phyloP scores from a whole-genome alignment of 306 rosid species.

The Prunus padus region DNA sequence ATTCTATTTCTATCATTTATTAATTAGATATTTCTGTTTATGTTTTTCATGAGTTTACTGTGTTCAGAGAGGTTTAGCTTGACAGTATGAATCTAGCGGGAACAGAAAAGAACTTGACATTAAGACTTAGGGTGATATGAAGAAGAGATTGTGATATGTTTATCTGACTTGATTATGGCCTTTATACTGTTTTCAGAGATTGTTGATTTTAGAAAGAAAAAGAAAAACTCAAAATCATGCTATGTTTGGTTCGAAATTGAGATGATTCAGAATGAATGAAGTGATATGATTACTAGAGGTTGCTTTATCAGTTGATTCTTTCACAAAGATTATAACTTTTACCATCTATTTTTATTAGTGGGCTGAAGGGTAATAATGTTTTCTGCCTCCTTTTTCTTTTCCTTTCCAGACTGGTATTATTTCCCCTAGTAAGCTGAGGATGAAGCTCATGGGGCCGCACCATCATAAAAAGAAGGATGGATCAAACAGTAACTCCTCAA shows the following conservation, averaged over 20 bases:
- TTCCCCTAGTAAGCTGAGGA: conserved; percentile 91
- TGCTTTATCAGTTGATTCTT: background rate
- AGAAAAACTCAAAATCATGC: background rate
- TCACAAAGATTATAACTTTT: conserved; percentile 4
- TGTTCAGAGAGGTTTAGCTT: background rate
- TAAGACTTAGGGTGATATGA: background rate
- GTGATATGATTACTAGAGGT: background rate
- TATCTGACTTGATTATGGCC: background rate
- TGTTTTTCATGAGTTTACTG: background rate
- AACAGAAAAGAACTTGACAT: background rate
- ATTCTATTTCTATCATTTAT: background rate
- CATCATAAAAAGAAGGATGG: conserved; percentile 68
- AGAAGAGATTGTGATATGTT: background rate
- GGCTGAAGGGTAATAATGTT: conserved; percentile 1
- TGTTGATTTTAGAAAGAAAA: background rate
- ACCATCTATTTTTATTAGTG: conserved; percentile 6
- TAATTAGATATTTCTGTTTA: background rate
- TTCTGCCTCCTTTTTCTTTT: background rate
- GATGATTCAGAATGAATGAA: conserved; percentile 19
- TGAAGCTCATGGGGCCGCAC: conserved; percentile 87
- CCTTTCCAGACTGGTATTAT: conserved; percentile 75
- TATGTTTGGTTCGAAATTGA: background rate
- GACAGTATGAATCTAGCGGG: background rate
- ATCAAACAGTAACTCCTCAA: conserved; percentile 83
- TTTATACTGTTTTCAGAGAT: background rate